Evolutionary conservation across 2,329 filamentous ascomycete genomes (phyloP).

Genomic region (Fusarium falciforme): DNA sequence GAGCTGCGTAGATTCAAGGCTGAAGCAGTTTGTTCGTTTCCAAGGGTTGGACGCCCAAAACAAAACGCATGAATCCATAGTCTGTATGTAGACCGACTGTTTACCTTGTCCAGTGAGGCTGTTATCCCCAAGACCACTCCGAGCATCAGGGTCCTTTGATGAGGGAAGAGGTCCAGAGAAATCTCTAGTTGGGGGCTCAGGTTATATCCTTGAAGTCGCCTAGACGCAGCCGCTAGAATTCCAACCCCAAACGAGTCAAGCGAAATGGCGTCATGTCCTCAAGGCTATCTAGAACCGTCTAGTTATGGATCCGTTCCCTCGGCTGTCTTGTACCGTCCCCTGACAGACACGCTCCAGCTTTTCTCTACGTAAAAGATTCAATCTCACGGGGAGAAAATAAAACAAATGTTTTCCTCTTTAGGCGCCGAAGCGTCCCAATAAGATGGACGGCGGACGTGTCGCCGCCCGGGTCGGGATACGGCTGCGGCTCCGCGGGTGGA

Average conservation of each 20-base stretch:
- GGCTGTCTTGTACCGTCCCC: background rate
- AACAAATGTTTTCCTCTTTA: background rate
- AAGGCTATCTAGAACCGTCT: background rate
- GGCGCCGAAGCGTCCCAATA: slow-evolving; percentile 12
- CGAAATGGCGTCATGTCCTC: slow-evolving; percentile 2
- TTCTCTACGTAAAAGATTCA: background rate
- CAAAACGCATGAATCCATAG: background rate
- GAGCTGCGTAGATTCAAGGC: background rate
- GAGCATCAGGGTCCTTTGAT: background rate
- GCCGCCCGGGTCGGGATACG: slow-evolving; percentile 14
- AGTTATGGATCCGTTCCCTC: background rate
- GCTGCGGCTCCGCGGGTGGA: slow-evolving; percentile 36
- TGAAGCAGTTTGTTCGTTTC: background rate
- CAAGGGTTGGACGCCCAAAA: background rate
- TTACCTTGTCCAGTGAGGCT: background rate
- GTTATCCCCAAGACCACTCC: background rate
- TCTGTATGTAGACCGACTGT: background rate
- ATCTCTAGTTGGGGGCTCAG: background rate
- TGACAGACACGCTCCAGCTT: background rate
- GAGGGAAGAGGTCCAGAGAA: background rate
- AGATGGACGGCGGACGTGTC: slow-evolving; percentile 1
- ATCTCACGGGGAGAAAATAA: background rate
- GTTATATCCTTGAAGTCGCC: background rate
- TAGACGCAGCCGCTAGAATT: background rate
- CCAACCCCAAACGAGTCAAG: background rate